These are phyloP conservation scores for Cenococcum geophilum DNA, from an alignment of 495 filamentous ascomycete species.

Conservation along the genomic window DNA sequence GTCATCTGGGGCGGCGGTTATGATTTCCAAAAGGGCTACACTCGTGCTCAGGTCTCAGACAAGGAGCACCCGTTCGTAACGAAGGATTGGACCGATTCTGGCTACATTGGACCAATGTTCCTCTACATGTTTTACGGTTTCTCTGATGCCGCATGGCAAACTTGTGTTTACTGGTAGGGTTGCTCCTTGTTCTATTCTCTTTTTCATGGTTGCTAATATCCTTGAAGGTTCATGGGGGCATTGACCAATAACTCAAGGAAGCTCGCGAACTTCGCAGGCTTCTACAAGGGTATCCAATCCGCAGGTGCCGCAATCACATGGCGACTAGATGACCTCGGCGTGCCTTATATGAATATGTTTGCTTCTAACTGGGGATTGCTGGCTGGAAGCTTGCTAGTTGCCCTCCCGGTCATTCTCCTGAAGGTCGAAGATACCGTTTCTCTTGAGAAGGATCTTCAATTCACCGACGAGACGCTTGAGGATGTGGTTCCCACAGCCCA, in stretches of 20 bases:
- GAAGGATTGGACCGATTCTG: constrained; percentile 59
- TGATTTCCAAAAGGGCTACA: constrained; percentile 63
- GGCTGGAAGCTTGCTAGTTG: constrained; percentile 62
- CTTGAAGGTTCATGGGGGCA: constrained; percentile 79
- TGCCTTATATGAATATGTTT: constrained; percentile 52
- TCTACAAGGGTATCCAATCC: constrained; percentile 96
- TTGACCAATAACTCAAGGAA: constrained; percentile 87
- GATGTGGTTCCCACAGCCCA: constrained; percentile 49
- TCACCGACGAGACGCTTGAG: constrained; percentile 69
- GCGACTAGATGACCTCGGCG: constrained; percentile 58
- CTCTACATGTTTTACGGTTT: constrained; percentile 93
- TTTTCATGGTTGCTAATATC: constrained; percentile 5
- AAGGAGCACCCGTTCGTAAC: constrained; percentile 40
- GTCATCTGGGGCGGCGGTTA: constrained; percentile 84
- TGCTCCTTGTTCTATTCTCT: background rate
- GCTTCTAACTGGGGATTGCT: constrained; percentile 66
- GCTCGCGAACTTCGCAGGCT: constrained; percentile 86
- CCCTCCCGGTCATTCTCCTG: constrained; percentile 70
- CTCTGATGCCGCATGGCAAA: constrained; percentile 83
- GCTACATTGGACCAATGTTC: constrained; percentile 78
- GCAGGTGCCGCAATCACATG: constrained; percentile 87
- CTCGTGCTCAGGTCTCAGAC: constrained; percentile 40
- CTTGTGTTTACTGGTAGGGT: constrained; percentile 77
- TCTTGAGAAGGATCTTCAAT: constrained; percentile 73
- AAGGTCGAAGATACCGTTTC: constrained; percentile 68